phyloP scores from a whole-genome alignment of 2,329 filamentous ascomycete species.

The Pestalotiopsis sp. region DNA sequence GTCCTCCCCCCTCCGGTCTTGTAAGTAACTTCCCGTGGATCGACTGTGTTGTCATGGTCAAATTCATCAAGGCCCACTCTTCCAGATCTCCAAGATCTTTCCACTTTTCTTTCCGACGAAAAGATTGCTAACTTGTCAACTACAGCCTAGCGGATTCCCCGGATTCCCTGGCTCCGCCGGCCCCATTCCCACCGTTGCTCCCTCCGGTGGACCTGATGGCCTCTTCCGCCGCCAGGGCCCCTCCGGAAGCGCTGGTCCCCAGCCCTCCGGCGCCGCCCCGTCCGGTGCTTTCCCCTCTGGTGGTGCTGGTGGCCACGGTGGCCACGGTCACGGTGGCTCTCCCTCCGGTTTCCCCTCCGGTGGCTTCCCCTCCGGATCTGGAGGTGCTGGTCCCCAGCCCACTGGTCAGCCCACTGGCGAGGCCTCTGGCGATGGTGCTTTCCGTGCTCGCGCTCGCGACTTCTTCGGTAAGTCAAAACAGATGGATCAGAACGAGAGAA shows the following conservation, averaged over 20 bases:
- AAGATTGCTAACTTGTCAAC: background rate
- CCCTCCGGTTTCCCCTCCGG: conserved; percentile 1
- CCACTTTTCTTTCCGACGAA: background rate
- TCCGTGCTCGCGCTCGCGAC: conserved; percentile 6
- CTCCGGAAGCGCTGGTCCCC: background rate
- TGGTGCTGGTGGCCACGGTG: background rate
- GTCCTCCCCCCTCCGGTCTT: background rate
- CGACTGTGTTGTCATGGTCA: background rate
- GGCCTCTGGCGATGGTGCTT: background rate
- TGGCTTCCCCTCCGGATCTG: background rate
- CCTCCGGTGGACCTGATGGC: background rate
- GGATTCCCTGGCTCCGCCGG: background rate
- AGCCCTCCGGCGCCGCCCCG: background rate
- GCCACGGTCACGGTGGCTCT: background rate
- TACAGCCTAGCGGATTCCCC: background rate
- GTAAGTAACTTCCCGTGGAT: background rate
- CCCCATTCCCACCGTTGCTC: conserved; percentile 3
- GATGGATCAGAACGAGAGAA: background rate
- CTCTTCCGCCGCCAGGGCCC: background rate
- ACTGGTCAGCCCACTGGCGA: conserved; percentile 7
- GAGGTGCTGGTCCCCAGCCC: conserved; percentile 8
- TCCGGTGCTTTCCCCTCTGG: background rate
- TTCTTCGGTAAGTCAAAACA: background rate
- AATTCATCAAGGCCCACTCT: background rate
- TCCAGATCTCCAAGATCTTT: too few species aligned